Base-by-base conservation (phyloP, 306 rosid genomes). In the Rosa rugosa region DNA sequence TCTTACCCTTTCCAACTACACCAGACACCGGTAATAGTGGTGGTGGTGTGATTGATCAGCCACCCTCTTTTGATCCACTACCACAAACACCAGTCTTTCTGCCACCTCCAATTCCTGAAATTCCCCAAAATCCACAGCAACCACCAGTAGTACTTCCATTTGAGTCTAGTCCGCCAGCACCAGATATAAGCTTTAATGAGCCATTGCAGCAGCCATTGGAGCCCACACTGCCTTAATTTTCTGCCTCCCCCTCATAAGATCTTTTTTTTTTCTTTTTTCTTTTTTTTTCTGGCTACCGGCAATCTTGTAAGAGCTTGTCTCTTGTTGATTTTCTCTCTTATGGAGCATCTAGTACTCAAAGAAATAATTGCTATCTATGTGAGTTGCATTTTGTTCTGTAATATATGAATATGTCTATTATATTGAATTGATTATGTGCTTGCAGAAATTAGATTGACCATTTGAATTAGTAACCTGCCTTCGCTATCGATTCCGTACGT, bases 51-150 rank as follows among this genome's bases (percentile, higher is more conserved):
- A n/a, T 71, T 56, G 77, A 56, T 79, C 83, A 36, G 4, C 70
- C 85, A 41, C 86, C 88, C 0, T 75, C 79, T 16, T 36, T 87
- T 34, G 70, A 64, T 75, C 83, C 84, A 0, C 45, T 75, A 69
- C 84, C 81, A 25, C 79, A 83, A 71, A 13, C 79, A 8, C 90
- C 90, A 3, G 78, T 63, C 31, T 83, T 85, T 73, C 72, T 83
- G 70, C 85, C 88, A 5, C 88, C 89, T 60, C 85, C 88, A 56
- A 83, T 84, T 63, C 88, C 95, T 4, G 86, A 84, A 76, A 34
- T 82, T 6, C 86, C 88, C 11, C 69, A 79, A 45, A 46, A 60
- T 62, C 86, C 90, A 54, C 77, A 77, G 45, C 86, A 82, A 17
- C 86, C 89, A 4, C 70, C 70, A 36, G 22, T 34, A 36, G 22